Percentiles rank a stretch among this genome's conserved stretches.
phyloP scores from a whole-genome alignment of 805 yeast genomes.

The Henningerozyma blattae region DNA sequence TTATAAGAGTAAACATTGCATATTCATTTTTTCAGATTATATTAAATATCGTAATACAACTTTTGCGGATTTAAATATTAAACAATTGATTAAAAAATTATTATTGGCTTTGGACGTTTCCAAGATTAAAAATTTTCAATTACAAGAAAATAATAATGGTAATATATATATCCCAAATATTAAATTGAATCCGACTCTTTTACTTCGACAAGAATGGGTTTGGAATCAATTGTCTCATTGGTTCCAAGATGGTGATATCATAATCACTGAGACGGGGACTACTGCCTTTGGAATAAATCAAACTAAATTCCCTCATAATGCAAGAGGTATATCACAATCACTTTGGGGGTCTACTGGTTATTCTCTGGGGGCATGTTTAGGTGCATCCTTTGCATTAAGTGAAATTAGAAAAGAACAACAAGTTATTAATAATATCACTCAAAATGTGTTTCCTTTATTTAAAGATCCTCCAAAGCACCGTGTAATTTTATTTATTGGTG shows the following conservation, averaged over 20 bases:
- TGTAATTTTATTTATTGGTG: conserved; percentile 52
- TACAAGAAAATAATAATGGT: conserved; percentile 1
- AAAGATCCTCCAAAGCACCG: conserved; percentile 26
- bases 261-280: conserved; percentile 56
- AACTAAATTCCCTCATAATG: conserved; percentile 38
- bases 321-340: conserved; percentile 46
- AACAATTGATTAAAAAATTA: conserved; percentile 26
- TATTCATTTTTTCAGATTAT: conserved; percentile 58
- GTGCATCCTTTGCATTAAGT: conserved; percentile 46
- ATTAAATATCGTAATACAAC: conserved; percentile 50
- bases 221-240: conserved; percentile 41
- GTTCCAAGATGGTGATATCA: conserved; percentile 44
- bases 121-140: conserved; percentile 6
- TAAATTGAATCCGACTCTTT: conserved; percentile 3
- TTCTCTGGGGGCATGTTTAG: conserved; percentile 51
- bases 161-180: not conserved
- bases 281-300: conserved; percentile 52
- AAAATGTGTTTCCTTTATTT: conserved; percentile 16
- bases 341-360: conserved; percentile 60
- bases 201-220: conserved; percentile 32
- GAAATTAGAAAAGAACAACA: conserved; percentile 22
- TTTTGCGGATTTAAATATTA: conserved; percentile 49
- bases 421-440: conserved; percentile 4
- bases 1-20: conserved; percentile 50
- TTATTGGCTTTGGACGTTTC: conserved; percentile 20